Conservation (phyloP, 1,139 yeast genomes). For the Saccharomyces pastorianus region DNA sequence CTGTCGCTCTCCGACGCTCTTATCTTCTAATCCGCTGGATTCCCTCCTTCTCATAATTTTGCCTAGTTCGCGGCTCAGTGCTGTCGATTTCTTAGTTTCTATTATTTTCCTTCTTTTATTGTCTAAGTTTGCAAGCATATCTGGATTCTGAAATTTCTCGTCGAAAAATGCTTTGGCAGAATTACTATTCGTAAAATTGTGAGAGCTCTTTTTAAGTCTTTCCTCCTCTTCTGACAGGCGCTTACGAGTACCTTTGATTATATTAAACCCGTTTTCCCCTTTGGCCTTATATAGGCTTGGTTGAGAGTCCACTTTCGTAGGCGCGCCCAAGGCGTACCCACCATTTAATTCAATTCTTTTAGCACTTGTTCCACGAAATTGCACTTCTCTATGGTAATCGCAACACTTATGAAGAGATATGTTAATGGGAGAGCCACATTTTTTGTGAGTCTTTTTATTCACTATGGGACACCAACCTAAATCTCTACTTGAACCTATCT, state of each 20-base stretch:
- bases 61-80: slow-evolving; percentile 14
- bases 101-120: slow-evolving; percentile 24
- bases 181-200: slow-evolving; percentile 34
- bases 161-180: slow-evolving; percentile 43
- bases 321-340: slow-evolving; percentile 40
- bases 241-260: slow-evolving; percentile 13
- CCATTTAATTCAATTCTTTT: slow-evolving; percentile 72
- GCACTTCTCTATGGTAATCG: slow-evolving; percentile 59
- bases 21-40: slow-evolving; percentile 1
- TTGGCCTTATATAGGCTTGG: slow-evolving; percentile 29
- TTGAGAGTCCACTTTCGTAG: slow-evolving; percentile 36
- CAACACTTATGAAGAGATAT: slow-evolving; percentile 48
- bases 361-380: slow-evolving; percentile 45
- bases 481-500: slow-evolving; percentile 65
- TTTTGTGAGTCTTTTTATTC: slow-evolving; percentile 37
- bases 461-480: slow-evolving; percentile 57
- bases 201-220: slow-evolving; percentile 17
- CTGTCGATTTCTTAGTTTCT: slow-evolving; percentile 22
- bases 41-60: slow-evolving; percentile 9
- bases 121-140: slow-evolving; percentile 33
- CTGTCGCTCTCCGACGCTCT: slow-evolving; percentile 6
- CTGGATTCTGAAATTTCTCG: slow-evolving; percentile 43
- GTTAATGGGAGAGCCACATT: slow-evolving; percentile 58
- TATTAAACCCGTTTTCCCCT: slow-evolving; percentile 13
- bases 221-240: slow-evolving; percentile 13